Evolutionary conservation across 1,139 yeast genomes (phyloP), one percentile per base, ranked within the genome.

Genomic region (Yamadazyma oceani): DNA sequence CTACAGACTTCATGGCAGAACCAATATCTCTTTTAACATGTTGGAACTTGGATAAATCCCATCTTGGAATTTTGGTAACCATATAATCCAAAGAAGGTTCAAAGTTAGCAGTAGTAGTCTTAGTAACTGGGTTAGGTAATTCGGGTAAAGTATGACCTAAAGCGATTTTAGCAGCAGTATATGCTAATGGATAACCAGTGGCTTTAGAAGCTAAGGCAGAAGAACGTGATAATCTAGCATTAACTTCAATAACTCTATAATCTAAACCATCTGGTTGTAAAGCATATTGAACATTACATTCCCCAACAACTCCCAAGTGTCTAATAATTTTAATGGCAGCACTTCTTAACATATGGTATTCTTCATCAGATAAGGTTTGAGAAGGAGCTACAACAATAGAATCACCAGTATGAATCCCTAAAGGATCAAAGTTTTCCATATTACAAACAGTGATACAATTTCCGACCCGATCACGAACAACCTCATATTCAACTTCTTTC

Each of bases 401-500:
- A 64, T 92, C 98, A 72, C 98, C 98, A 43, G 98, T 92, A 67
- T 92, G 98, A 53, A 94, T 84, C 54, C 98, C 98, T 55, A 92
- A 78, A 32, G 98, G 98, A 65, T 92, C 98, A 54, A 92, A 92
- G 70, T 92, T 92, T 70, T 92, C 98, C 98, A 92, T 92, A 68
- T 92, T 92, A 76, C 98, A 92, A 36, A 92, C 98, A 34, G 98
- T 92, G 59, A 92, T 92, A 78, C 98, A 92, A 75, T 92, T 92
- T 50, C 85, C 96, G 44, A 85, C 90, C 55, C 95, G 79, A 66
- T 92, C 98, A 66, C 98, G 87, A 41, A 92, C 98, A 50, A 92
- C 98, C 70, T 92, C 98, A 65, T 92, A 92, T 70, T 92, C 98
- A 42, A 92, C 94, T 70, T 92, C 98, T 64, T 92, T 92, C 98